Evolutionary conservation across 306 rosid genomes (phyloP), one percentile per base, ranked within the genome.

Genomic region (Vicia villosa): DNA sequence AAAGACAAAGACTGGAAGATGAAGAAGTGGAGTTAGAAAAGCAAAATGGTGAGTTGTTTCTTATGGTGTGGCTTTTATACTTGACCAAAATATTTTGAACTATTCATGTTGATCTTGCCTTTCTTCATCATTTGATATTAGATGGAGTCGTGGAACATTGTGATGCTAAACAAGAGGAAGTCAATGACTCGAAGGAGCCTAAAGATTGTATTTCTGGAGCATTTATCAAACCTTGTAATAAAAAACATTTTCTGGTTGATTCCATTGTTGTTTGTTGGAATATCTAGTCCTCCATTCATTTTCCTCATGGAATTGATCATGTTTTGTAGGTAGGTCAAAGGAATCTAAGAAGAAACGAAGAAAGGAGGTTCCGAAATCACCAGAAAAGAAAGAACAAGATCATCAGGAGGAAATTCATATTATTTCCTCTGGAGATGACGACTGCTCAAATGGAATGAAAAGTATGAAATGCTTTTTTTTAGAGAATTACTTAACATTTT

Each of bases 281-380:
- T 70, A 69, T 41, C 17, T 54, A 60, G 67, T 57, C 74, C 43
- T 22, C 1, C 58, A 34, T 73, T 70, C 49, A 15, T 68, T 10
- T 46, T 46, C 32, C 50, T 77, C 15, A 65, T 22, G 62, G 6
- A 32, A 6, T 65, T 45, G 16, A 6, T 5, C 11, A 32, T 58
- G 11, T 79, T 63, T 78, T 78, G 82, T 70, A 90, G 98, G 81
- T 57, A 78, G 68, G 75, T 69, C 86, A 5, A 88, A 81, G 83
- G 89, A 80, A 72, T 59, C 74, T 34, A 70, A 80, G 78, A 86
- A 81, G 68, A 88, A 76, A 77, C 73, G 74, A 46, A 85, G 49
- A 77, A 80, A 70, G 66, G 83, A 76, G 68, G 68, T 67, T 36
- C 57, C 28, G 46, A 80, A 68, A 51, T 75, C 72, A 0, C 70